Evolutionary conservation across 306 rosid species (phyloP).

Genomic region (Acacia melanoxylon): DNA sequence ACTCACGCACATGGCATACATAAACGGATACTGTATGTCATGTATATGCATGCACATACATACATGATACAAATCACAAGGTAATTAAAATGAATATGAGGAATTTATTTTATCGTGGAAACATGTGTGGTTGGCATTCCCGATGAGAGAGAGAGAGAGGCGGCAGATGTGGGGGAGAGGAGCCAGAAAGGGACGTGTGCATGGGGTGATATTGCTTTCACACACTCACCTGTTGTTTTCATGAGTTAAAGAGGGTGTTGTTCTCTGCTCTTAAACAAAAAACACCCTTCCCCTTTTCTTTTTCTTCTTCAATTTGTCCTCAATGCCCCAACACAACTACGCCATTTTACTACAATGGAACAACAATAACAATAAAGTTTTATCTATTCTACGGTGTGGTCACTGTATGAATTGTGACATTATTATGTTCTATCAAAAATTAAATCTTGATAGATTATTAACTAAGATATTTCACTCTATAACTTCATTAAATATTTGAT

Average conservation of each 20-base stretch:
- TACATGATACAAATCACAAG: constrained; percentile 1
- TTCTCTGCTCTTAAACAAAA: constrained; percentile 44
- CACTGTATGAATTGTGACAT: too few species aligned
- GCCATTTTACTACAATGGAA: neutral
- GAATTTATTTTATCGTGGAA: constrained; percentile 12
- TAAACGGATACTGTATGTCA: neutral
- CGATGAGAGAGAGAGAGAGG: constrained; percentile 67
- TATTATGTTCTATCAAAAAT: too few species aligned
- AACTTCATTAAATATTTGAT: too few species aligned
- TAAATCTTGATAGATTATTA: too few species aligned
- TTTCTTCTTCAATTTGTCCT: constrained; percentile 34
- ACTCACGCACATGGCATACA: constrained; percentile 15
- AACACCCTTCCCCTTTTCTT: constrained; percentile 10
- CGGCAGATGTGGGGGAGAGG: constrained; percentile 99
- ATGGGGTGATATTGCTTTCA: constrained; percentile 99
- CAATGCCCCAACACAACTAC: constrained; percentile 69
- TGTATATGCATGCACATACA: constrained; percentile 13
- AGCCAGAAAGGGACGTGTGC: constrained; percentile 99
- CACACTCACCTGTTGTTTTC: constrained; percentile 81
- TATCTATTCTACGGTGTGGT: too few species aligned
- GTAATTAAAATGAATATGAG: neutral
- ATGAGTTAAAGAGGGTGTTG: constrained; percentile 74
- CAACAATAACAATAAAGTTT: too few species aligned
- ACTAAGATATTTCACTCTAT: too few species aligned
- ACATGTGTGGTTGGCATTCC: constrained; percentile 63